Base-by-base conservation (phyloP, 495 filamentous ascomycete genomes). In the Bombardia bombarda region DNA sequence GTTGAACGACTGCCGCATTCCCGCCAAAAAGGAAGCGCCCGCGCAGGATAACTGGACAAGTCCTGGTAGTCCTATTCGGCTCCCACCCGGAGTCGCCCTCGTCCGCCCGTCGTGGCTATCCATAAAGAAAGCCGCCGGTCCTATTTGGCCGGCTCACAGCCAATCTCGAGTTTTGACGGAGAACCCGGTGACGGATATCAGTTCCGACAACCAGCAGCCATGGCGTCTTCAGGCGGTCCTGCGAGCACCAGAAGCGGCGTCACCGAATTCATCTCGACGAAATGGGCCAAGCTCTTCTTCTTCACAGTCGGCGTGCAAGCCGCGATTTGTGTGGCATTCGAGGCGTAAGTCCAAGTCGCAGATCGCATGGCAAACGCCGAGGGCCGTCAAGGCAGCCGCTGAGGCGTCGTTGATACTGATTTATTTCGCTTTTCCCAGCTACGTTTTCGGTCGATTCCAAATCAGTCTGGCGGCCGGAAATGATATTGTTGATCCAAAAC, bases 221-320 rank as follows among this genome's bases (percentile, higher is more conserved):
- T 58, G 57, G 48, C 50, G 19, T 38, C 56, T 1, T 49, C 47
- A 17, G 42, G 36, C n/a, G 31, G 17, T 14, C 8, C 46, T 25
- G 38, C 42, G 30, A 47, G 49, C 46, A 42, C 53, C 32, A 22
- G 38, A 24, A 31, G 56, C 48, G 73, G 61, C 52, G 47, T 33
- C 25, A 80, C 83, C 70, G 88, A 87, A 51, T 69, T 80, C 50
- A 80, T 90, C 39, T 84, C 78, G 55, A 83, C 86, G 3, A 69
- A 69, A 52, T 98, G 93, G 93, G 87, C 88, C 3, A 92, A 88
- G 79, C 65, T 79, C 43, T 96, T 96, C 58, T 72, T 90, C 55
- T 56, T 82, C 47, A 69, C 85, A 30, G 79, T 89, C 23, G 61
- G 81, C 28, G 30, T 87, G 32, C 93, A 98, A 62, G 83, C 86